Evolutionary conservation across 2,329 filamentous ascomycete species (phyloP), one percentile per base, ranked within the genome.

Genomic region (Tolypocladium cylindrosporum): DNA sequence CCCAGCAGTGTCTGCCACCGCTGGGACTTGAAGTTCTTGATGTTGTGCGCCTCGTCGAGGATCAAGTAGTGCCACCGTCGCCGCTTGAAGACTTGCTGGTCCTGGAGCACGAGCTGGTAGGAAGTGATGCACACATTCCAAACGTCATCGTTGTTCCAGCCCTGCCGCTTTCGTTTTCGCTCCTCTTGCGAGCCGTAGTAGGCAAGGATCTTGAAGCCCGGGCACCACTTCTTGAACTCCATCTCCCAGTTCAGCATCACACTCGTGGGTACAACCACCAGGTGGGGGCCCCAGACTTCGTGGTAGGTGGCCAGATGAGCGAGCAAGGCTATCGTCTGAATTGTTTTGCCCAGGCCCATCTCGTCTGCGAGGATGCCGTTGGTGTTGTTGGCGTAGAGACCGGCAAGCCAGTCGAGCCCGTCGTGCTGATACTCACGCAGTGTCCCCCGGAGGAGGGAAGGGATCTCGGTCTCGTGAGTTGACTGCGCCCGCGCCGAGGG

Each of bases 221-320:
- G 94, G 58, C 92, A 90, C 85, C 93, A 99, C 71, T 99, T 99
- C 69, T 97, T 97, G 80, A 99, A 99, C 73, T 99, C 94, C 89
- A 97, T 97, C 72, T 99, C 95, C 94, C 94, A 99, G 69, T 99
- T 99, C 63, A 99, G 84, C 81, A 99, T 97, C 54, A 99, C 95
- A 72, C 92, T 97, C 2, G 94, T 99, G 1, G 94, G 94, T 2
- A 99, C 94, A 60, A 99, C 89, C 54, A 99, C 90, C 31, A 99
- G 77, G 76, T 99, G 94, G 1, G 94, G 91, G 0, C 95, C 94
- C 95, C 94, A 99, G 6, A 96, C 86, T 67, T 91, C 85, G 68
- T 96, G 89, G 43, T 91, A 82, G 61, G 92, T 92, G 10, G 95
- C 94, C 41, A 99, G 80, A 70, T 99, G 93, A 5, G 94, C 94